Evolutionary conservation across 139 green algal genomes (phyloP).

Genomic region (Edaphochlamys debaryana): DNA sequence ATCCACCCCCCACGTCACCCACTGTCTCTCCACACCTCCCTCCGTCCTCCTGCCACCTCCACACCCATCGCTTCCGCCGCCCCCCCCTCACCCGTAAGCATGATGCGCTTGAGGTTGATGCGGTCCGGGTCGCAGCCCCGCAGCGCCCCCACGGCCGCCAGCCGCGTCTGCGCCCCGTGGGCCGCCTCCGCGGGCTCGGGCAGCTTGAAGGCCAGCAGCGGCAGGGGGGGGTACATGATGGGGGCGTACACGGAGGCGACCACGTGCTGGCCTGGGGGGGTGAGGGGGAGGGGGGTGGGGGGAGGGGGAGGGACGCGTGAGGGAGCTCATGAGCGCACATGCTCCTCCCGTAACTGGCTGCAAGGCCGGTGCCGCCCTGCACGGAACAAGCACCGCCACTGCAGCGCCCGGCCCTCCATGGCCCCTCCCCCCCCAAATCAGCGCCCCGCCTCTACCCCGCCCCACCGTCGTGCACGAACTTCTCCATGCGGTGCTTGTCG

Average conservation of each 20-base stretch:
- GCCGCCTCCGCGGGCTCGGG: not conserved
- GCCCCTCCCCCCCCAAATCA: not conserved
- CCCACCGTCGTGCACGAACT: constrained; percentile 79
- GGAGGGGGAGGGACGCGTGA: not conserved
- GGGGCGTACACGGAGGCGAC: constrained; percentile 87
- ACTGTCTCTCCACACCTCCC: too few species aligned
- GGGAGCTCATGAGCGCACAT: not conserved
- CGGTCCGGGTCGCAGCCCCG: constrained; percentile 86
- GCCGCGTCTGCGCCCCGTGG: constrained; percentile 2
- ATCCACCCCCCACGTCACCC: too few species aligned
- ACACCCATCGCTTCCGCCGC: too few species aligned
- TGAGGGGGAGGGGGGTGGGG: not conserved
- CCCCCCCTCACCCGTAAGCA: constrained; percentile 72
- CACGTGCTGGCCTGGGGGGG: constrained; percentile 48
- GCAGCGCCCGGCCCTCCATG: not conserved
- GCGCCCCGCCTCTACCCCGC: too few species aligned
- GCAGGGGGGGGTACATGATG: constrained; percentile 87
- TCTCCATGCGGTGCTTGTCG: constrained; percentile 96
- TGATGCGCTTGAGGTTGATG: constrained; percentile 89
- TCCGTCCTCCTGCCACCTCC: too few species aligned
- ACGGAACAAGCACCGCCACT: too few species aligned
- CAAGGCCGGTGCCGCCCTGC: too few species aligned
- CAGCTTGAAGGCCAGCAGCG: constrained; percentile 91
- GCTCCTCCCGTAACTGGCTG: too few species aligned
- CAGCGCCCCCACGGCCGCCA: constrained; percentile 74